Base-by-base conservation (phyloP, 108 stramenopile species). In the Skeletonema costatum region DNA sequence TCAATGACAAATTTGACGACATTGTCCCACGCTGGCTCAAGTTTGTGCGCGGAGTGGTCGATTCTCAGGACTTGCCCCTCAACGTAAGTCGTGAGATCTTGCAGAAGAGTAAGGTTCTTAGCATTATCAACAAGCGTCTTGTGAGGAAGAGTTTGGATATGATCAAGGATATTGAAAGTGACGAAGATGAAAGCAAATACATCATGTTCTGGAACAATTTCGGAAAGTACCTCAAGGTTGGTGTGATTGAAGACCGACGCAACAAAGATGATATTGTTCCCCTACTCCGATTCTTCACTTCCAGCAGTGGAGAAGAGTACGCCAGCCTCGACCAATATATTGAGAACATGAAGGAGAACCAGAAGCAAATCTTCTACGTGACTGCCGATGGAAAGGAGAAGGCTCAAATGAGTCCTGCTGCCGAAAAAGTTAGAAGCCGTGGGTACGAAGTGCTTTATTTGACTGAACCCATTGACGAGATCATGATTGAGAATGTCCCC, bases 1-100 rank as follows among this genome's bases (percentile, higher is more conserved):
- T 99, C 95, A 99, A 98, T 77, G 99, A 99, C 81, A 89, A 97
- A 74, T 99, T 98, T 71, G 97, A 99, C 60, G 99, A 98, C 60
- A 93, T 99, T 48, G 86, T 98, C 39, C 99, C 99, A 19, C 91
- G 98, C 14, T 99, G 97, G 97, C 92, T 99, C 66, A 97, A 96
- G 71, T 99, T 99, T 79, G 81, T 99, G 56, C 86, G 95, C 53
- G 98, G 97, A 58, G 93, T 98, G 8, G 98, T 99, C 51, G 99
- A 99, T 75, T 90, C 88, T 39, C 90, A 98, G 69, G 99, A 99
- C 73, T 78, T 99, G 46, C 98, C 98, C 5, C 83, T 99, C 13
- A 99, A 99, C 71, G 98, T 99, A 7, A 93, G 95, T 51, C 92
- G 99, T 50, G 99, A 99, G 85, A 98, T 98, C 64, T 84, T 99